Evolutionary conservation across 768 basidiomycete genomes (phyloP).

Genomic region (Tricholoma matsutake): DNA sequence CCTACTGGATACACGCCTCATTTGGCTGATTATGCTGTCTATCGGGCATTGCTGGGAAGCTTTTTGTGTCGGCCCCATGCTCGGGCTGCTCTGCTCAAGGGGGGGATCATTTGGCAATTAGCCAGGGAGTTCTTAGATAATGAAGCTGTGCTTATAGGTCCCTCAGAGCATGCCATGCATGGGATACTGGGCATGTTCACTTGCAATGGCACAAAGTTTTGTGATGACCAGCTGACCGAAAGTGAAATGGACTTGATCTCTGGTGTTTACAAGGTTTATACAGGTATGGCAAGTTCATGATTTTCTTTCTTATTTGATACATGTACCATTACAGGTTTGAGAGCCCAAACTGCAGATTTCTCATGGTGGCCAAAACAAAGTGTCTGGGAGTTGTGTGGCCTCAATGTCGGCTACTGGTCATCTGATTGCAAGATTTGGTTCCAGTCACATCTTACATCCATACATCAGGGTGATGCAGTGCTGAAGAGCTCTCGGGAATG

Average conservation of each 20-base stretch:
- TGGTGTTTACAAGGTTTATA: too few relatives aligned
- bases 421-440: constrained; percentile 20
- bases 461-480: constrained; percentile 4
- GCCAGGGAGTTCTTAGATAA: constrained; percentile 4
- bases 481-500: not conserved
- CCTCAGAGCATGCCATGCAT: constrained; percentile 1
- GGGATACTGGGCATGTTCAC: not conserved
- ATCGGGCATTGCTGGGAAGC: not conserved
- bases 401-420: too few relatives aligned
- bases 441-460: not conserved
- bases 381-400: constrained; percentile 8
- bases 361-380: constrained; percentile 15
- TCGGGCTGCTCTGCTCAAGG: constrained; percentile 10
- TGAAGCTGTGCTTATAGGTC: constrained; percentile 7
- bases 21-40: constrained; percentile 7
- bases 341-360: constrained; percentile 1
- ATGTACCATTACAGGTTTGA: not conserved
- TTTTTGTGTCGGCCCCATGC: constrained; percentile 7
- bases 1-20: constrained; percentile 2
- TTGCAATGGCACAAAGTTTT: not conserved
- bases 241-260: too few relatives aligned
- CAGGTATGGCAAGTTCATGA: not conserved
- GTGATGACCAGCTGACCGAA: not conserved
- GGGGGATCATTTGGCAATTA: constrained; percentile 13
- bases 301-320: not conserved